phyloP scores from a whole-genome alignment of 2,329 filamentous ascomycete species.

The Podosphaera fusca region DNA sequence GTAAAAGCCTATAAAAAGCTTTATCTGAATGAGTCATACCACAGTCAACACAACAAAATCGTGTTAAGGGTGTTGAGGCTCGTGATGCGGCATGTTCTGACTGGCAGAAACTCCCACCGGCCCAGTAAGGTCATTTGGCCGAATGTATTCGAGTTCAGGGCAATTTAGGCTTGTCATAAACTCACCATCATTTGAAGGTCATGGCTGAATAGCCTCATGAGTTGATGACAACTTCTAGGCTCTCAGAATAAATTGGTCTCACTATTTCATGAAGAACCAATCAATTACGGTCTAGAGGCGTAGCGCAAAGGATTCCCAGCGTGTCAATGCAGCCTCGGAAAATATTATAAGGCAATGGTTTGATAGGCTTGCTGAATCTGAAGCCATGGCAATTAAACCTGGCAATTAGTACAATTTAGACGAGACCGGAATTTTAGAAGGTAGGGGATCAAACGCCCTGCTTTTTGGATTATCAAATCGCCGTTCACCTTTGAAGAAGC shows the following conservation, averaged over 20 bases:
- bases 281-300: not conserved
- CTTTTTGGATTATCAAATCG: not conserved
- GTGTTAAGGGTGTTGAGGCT: not conserved
- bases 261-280: conserved; percentile 1
- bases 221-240: not conserved
- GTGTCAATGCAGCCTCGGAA: too few species aligned
- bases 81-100: not conserved
- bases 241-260: not conserved
- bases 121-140: not conserved
- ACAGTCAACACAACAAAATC: not conserved
- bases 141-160: not conserved
- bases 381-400: too few species aligned
- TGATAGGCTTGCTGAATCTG: too few species aligned
- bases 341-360: too few species aligned
- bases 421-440: too few species aligned
- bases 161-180: not conserved
- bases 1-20: not conserved
- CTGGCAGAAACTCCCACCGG: not conserved
- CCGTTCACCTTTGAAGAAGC: not conserved
- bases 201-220: not conserved
- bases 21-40: not conserved
- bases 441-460: too few species aligned
- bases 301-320: not conserved
- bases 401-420: too few species aligned
- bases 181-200: not conserved